Evolutionary conservation across 73 alveolate species (phyloP).

Genomic region (Paramecium octaurelia): DNA sequence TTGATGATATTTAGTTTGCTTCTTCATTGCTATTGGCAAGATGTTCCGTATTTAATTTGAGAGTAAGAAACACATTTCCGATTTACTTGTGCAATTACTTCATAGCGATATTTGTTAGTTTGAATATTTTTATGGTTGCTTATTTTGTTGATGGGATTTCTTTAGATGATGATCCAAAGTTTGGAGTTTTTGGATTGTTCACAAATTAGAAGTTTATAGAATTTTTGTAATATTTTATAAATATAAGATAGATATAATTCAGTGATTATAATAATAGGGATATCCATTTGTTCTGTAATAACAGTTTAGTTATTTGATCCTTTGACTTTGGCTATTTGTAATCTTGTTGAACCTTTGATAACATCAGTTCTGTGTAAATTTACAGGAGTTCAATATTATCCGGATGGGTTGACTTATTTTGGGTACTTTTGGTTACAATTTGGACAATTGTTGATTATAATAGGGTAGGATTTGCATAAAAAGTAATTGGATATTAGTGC

Average conservation of each 20-base stretch:
- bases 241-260: not conserved
- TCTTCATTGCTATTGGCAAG: not conserved
- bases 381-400: constrained; percentile 11
- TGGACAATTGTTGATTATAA: not conserved
- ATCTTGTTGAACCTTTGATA: constrained; percentile 19
- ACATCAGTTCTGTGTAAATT: not conserved
- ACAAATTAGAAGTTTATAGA: constrained; percentile 20
- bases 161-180: not conserved
- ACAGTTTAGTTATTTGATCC: constrained; percentile 26
- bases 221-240: not conserved
- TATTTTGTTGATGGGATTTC: constrained; percentile 29
- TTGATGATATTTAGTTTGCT: not conserved
- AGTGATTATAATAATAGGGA: constrained; percentile 7
- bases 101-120: constrained; percentile 2
- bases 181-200: constrained; percentile 44
- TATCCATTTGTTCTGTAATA: not conserved
- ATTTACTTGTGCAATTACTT: not conserved
- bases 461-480: not conserved
- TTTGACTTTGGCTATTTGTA: constrained; percentile 6
- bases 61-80: constrained; percentile 24
- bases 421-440: constrained; percentile 36
- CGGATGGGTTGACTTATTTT: not conserved
- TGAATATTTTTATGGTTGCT: not conserved
- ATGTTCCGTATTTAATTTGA: not conserved
- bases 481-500: not conserved